These are phyloP conservation scores for Gnomoniopsis smithogilvyi DNA, from an alignment of 2,329 filamentous ascomycete species.

Conservation along the genomic window DNA sequence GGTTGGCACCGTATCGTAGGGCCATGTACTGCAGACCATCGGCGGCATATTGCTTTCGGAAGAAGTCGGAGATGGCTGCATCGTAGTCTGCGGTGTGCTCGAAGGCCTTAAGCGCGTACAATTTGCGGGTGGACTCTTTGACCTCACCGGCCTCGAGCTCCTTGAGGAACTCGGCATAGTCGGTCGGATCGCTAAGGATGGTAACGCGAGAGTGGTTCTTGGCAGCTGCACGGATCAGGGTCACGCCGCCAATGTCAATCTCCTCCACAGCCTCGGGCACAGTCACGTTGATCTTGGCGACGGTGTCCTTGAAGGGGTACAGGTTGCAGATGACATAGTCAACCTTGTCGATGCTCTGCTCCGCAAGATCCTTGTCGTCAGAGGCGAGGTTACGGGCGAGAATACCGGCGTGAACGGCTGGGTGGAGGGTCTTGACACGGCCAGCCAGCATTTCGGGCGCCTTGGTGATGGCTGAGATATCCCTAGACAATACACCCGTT, in stretches of 20 bases:
- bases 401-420: slow-evolving; percentile 86
- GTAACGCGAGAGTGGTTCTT: slow-evolving; percentile 98
- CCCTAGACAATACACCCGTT: slow-evolving; percentile 48
- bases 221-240: slow-evolving; percentile 89
- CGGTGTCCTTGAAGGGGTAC: slow-evolving; percentile 98
- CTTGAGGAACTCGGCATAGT: slow-evolving; percentile 91
- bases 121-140: slow-evolving; percentile 77
- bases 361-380: slow-evolving; percentile 93
- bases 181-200: slow-evolving; percentile 88
- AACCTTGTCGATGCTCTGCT: slow-evolving; percentile 93
- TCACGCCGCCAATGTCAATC: slow-evolving; percentile 97
- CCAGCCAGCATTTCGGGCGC: slow-evolving; percentile 96
- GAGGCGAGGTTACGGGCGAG: slow-evolving; percentile 91
- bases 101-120: slow-evolving; percentile 95
- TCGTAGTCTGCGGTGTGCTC: slow-evolving; percentile 98
- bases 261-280: slow-evolving; percentile 97
- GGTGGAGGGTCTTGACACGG: slow-evolving; percentile 86
- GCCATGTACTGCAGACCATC: slow-evolving; percentile 79
- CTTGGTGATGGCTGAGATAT: slow-evolving; percentile 95
- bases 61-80: slow-evolving; percentile 90
- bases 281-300: slow-evolving; percentile 95
- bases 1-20: slow-evolving; percentile 94
- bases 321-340: slow-evolving; percentile 98
- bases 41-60: slow-evolving; percentile 92
- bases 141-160: slow-evolving; percentile 88